phyloP scores from a whole-genome alignment of 228 moss, liverwort and hornwort genomes.

The Sphagnum magellanicum region DNA sequence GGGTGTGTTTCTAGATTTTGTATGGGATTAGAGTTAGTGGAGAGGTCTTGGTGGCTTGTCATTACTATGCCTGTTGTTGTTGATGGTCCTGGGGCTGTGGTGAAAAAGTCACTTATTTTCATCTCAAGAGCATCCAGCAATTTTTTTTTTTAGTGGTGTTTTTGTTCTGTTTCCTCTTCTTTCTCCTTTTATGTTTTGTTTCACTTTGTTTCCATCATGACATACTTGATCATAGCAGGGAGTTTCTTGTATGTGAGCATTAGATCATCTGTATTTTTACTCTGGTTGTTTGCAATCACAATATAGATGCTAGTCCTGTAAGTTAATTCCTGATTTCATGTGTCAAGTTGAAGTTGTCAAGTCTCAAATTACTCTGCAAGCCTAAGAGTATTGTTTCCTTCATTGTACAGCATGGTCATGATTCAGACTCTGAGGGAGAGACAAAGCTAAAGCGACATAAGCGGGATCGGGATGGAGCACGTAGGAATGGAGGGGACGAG shows the following conservation, averaged over 20 bases:
- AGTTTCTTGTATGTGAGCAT: too few relatives aligned
- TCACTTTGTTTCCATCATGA: too few relatives aligned
- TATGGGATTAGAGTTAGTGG: not conserved
- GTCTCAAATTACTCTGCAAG: not conserved
- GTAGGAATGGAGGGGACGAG: slow-evolving; percentile 99
- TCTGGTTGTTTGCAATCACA: too few relatives aligned
- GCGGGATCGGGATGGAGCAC: slow-evolving; percentile 79
- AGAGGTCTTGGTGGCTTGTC: not conserved
- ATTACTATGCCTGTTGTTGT: not conserved
- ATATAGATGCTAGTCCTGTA: too few relatives aligned
- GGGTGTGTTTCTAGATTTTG: slow-evolving; percentile 17
- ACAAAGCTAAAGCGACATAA: slow-evolving; percentile 90
- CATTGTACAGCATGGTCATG: slow-evolving; percentile 88
- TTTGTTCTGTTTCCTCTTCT: too few relatives aligned
- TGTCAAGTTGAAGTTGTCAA: not conserved
- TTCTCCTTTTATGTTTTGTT: too few relatives aligned
- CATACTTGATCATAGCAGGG: too few relatives aligned
- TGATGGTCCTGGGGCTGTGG: slow-evolving; percentile 11
- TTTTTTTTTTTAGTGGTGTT: too few relatives aligned
- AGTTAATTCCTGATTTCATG: too few relatives aligned
- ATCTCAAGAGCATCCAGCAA: too few relatives aligned
- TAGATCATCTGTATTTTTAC: too few relatives aligned
- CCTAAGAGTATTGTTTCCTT: slow-evolving; percentile 6
- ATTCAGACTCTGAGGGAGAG: slow-evolving; percentile 94
- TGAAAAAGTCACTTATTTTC: not conserved